Evolutionary conservation across 2,329 filamentous ascomycete genomes (phyloP), one percentile per base, ranked within the genome.

Genomic region (Scolecobasidium constrictum): DNA sequence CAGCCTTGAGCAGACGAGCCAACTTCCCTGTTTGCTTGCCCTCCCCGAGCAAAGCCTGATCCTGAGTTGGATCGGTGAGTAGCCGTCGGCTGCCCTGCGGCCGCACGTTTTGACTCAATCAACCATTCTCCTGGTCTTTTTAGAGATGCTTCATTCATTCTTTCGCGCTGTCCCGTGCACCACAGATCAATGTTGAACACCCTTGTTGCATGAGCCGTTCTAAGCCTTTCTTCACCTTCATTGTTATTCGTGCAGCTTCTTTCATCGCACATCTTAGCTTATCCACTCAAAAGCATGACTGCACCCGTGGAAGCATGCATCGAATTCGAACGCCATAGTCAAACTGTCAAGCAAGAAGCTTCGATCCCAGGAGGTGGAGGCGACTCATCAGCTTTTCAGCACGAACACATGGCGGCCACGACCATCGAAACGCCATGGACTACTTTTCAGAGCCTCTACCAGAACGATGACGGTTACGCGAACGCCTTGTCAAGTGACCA

Each of bases 141-240:
- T 9, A 31, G 26, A 31, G 26, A 31, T 31, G 9, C n/a, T 31
- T n/a, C n/a, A n/a, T 31, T 31, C 26, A 31, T 31, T n/a, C 26
- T 31, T 31, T 31, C 26, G n/a, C 9, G 26, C 26, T 31, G 9
- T 31, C 26, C 26, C 26, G n/a, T 31, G 26, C 26, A 31, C 26
- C n/a, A n/a, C 26, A 31, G 26, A 31, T 31, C 26, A 31, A 31
- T 31, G 26, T 31, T 31, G 26, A 31, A 31, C n/a, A 31, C n/a
- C 26, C 26, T 31, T 7, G 26, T 31, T 31, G 26, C 26, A 31
- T 31, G 26, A 31, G 9, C 26, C 26, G 26, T 31, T n/a, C 26
- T 31, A n/a, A 7, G 26, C 9, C 26, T 31, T 31, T n/a, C n/a
- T 31, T 7, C 26, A 31, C 9, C 26, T 31, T 31, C 26, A 31